Conservation (phyloP, 129 eudicot genomes). For the Centrapalus pauciflorus region DNA sequence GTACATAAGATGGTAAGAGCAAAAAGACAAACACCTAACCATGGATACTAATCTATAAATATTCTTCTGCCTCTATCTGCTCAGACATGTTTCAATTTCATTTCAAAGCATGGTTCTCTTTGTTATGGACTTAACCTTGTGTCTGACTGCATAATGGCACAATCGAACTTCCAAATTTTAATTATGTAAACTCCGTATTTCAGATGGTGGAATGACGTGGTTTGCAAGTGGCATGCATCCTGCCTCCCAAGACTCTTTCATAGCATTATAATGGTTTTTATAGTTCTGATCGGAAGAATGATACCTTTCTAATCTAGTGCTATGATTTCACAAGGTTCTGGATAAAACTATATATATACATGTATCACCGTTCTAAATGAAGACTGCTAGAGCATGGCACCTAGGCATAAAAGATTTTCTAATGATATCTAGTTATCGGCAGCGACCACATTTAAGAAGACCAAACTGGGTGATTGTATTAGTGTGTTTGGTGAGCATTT, state of each 20-base stretch:
- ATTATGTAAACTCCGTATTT: conserved; percentile 5
- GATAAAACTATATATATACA: neutral
- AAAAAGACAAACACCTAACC: neutral
- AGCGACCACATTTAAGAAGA: conserved; percentile 49
- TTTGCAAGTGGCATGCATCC: neutral
- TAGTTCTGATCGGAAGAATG: conserved; percentile 15
- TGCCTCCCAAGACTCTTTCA: neutral
- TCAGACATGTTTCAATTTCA: no score
- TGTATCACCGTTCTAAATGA: conserved; percentile 34
- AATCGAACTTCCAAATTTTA: neutral
- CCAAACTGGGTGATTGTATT: conserved; percentile 42
- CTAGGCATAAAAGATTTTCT: conserved; percentile 33
- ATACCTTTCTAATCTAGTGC: neutral
- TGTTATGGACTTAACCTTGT: no score
- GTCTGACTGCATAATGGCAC: neutral
- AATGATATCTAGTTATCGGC: conserved; percentile 47
- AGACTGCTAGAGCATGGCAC: conserved; percentile 53
- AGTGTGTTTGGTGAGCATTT: conserved; percentile 41
- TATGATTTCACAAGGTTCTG: conserved; percentile 5
- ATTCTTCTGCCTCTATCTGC: no score
- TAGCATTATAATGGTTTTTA: no score
- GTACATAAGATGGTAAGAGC: no score
- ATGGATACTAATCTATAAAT: neutral
- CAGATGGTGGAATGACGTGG: conserved; percentile 16
- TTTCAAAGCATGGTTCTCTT: no score